Evolutionary conservation across 2,329 filamentous ascomycete genomes (phyloP).

Genomic region (Calonectria hongkongensis): DNA sequence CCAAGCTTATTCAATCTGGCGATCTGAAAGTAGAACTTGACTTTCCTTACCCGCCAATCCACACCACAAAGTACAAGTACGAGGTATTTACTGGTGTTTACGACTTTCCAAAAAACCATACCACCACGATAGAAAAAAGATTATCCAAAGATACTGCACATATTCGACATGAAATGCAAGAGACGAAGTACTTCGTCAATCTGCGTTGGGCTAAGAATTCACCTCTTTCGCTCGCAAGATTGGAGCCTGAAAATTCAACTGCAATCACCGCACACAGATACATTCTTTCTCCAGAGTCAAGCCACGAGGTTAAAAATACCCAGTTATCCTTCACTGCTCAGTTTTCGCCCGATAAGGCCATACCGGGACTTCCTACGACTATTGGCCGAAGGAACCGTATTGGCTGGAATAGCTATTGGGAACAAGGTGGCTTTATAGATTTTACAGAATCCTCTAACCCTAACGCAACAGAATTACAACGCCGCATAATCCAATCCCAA

Average conservation of each 20-base stretch:
- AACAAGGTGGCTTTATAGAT: conserved; percentile 64
- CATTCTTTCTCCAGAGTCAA: conserved; percentile 49
- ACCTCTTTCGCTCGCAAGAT: conserved; percentile 43
- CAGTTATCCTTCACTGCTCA: conserved; percentile 58
- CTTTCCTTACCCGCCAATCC: conserved; percentile 65
- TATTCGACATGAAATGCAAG: conserved; percentile 60
- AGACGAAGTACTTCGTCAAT: conserved; percentile 63
- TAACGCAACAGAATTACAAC: conserved; percentile 64
- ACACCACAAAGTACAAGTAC: conserved; percentile 65
- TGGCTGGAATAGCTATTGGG: conserved; percentile 62
- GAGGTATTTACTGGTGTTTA: conserved; percentile 65
- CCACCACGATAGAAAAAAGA: conserved; percentile 53
- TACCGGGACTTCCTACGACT: conserved; percentile 49
- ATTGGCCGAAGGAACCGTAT: conserved; percentile 52
- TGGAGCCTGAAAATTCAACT: conserved; percentile 52
- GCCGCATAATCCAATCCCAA: conserved; percentile 65
- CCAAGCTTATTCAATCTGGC: conserved; percentile 57
- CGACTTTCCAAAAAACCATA: conserved; percentile 62
- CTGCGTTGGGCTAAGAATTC: conserved; percentile 56
- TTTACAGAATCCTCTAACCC: conserved; percentile 60
- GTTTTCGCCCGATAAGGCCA: conserved; percentile 56
- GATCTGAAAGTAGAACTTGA: conserved; percentile 63
- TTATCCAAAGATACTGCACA: conserved; percentile 50
- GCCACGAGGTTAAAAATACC: neutral
- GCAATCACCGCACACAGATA: conserved; percentile 58